These are phyloP conservation scores for Tulasnella sp. DNA, from an alignment of 768 basidiomycete genomes.

Conservation along the genomic window DNA sequence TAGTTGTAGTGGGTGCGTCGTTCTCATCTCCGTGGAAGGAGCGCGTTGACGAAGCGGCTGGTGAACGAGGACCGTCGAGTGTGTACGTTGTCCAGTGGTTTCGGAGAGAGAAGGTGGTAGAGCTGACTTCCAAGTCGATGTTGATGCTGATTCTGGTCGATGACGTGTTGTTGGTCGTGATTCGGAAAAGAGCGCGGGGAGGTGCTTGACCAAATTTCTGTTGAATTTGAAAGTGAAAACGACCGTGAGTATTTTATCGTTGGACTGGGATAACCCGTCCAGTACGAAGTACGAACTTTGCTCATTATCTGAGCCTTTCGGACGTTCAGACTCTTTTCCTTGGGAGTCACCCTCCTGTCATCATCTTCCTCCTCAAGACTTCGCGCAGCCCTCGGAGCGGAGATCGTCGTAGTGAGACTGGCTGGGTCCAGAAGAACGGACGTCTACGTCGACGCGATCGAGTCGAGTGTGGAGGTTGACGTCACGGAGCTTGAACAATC, in stretches of 20 bases:
- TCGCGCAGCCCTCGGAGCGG: background rate
- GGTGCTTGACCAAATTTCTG: slow-evolving; percentile 31
- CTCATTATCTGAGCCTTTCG: slow-evolving; percentile 29
- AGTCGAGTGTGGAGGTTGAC: slow-evolving; percentile 24
- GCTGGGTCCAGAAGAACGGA: slow-evolving; percentile 16
- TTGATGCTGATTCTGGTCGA: slow-evolving; percentile 5
- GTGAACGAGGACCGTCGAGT: background rate
- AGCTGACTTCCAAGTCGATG: background rate
- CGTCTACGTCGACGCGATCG: slow-evolving; percentile 7
- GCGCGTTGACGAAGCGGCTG: background rate
- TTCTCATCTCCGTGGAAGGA: slow-evolving; percentile 23
- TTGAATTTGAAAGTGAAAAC: no score
- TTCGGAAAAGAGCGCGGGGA: slow-evolving; percentile 24
- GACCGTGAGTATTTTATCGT: no score
- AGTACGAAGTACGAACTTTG: no score
- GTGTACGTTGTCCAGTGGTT: background rate
- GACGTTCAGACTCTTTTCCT: slow-evolving; percentile 31
- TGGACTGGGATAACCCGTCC: no score
- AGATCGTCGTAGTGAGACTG: background rate
- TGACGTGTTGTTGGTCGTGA: slow-evolving; percentile 10
- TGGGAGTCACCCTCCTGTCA: background rate
- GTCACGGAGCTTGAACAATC: slow-evolving; percentile 17
- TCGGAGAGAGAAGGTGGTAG: background rate
- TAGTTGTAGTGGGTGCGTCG: background rate
- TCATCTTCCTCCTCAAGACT: background rate